Conservation (phyloP, 164 flowering plant genomes). For the Annona squamosa region DNA sequence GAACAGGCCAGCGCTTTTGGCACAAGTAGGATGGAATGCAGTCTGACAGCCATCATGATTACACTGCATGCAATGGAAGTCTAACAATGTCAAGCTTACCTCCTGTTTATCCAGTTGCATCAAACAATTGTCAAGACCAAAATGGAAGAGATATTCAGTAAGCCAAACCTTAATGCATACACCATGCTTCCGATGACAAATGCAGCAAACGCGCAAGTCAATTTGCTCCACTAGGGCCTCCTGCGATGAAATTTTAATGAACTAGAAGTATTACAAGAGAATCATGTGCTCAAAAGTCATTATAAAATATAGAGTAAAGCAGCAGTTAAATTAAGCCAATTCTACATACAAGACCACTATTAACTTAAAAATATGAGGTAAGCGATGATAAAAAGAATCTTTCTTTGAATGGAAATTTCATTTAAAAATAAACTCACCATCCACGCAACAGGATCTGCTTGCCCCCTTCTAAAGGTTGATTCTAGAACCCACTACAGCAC, state of each 20-base stretch:
- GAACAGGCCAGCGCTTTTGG: slow-evolving; percentile 65
- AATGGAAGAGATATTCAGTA: background rate
- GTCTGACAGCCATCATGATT: slow-evolving; percentile 76
- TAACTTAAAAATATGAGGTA: background rate
- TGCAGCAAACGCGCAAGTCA: slow-evolving; percentile 38
- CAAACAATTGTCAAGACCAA: slow-evolving; percentile 1
- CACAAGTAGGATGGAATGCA: slow-evolving; percentile 89
- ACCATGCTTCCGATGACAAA: slow-evolving; percentile 63
- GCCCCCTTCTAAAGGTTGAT: slow-evolving; percentile 79
- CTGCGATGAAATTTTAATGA: slow-evolving; percentile 26
- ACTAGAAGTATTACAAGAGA: background rate
- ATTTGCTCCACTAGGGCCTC: slow-evolving; percentile 45
- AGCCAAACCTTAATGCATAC: slow-evolving; percentile 72
- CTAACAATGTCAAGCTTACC: background rate
- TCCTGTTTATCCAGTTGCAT: background rate
- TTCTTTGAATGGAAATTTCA: background rate
- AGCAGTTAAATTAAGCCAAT: background rate
- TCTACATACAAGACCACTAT: background rate
- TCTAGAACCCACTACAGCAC: slow-evolving; percentile 76
- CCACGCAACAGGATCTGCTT: slow-evolving; percentile 68
- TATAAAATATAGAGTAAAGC: background rate
- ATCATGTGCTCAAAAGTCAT: background rate
- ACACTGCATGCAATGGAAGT: slow-evolving; percentile 50
- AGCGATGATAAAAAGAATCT: background rate
- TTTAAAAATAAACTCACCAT: slow-evolving; percentile 48